phyloP scores from a whole-genome alignment of 2,329 filamentous ascomycete genomes.

The Aspergillus sergii region DNA sequence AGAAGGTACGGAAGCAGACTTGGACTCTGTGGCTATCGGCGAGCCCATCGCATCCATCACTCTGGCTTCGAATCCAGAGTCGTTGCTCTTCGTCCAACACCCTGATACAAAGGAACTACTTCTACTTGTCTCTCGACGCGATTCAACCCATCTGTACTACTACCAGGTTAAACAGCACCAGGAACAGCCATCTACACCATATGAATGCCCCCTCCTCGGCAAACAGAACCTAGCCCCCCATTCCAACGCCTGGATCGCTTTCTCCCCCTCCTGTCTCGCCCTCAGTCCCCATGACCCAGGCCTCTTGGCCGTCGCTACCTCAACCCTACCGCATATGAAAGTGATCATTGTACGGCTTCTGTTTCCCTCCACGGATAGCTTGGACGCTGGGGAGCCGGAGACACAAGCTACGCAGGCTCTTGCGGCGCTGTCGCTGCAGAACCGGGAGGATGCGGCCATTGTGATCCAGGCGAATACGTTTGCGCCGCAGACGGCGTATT shows the following conservation, averaged over 20 bases:
- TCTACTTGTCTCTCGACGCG: constrained; percentile 57
- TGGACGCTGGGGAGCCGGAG: constrained; percentile 25
- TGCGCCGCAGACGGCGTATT: constrained; percentile 66
- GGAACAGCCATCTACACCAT: not conserved
- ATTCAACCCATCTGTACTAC: constrained; percentile 62
- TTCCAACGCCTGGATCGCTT: constrained; percentile 66
- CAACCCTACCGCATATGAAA: constrained; percentile 64
- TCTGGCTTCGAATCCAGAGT: constrained; percentile 59
- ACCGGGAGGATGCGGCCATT: constrained; percentile 63
- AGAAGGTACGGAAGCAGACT: not conserved
- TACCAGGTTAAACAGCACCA: constrained; percentile 40
- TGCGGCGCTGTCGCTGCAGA: constrained; percentile 54
- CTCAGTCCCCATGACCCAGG: constrained; percentile 57
- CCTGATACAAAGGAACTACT: constrained; percentile 51
- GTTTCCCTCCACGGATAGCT: constrained; percentile 43
- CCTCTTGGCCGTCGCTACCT: constrained; percentile 62
- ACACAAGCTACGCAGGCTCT: constrained; percentile 57
- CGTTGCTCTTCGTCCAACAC: constrained; percentile 56
- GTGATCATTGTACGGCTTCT: constrained; percentile 61
- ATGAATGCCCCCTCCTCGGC: constrained; percentile 49
- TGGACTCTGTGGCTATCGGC: constrained; percentile 21
- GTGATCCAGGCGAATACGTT: constrained; percentile 61
- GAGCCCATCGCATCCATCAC: constrained; percentile 32
- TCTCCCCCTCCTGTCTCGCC: constrained; percentile 61
- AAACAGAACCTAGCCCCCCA: constrained; percentile 64